Evolutionary conservation across 306 rosid species (phyloP).

Genomic region (Castanospermum australe): DNA sequence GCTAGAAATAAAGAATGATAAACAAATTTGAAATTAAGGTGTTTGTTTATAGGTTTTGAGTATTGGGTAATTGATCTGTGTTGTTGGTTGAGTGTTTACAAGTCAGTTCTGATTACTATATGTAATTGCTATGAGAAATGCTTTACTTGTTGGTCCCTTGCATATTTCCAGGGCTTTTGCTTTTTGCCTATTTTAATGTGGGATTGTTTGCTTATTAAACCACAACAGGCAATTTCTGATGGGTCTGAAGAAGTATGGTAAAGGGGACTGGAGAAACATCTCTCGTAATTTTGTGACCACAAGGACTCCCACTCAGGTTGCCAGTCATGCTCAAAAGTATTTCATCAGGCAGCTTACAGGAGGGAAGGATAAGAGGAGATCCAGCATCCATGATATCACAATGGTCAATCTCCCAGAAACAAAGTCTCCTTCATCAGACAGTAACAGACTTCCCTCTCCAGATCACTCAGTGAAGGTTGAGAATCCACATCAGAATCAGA

Average conservation of each 20-base stretch:
- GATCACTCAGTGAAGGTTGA: slow-evolving; percentile 29
- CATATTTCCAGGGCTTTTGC: background rate
- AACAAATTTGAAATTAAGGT: background rate
- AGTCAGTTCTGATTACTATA: slow-evolving; percentile 12
- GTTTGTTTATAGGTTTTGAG: background rate
- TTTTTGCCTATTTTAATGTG: background rate
- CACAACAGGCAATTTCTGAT: slow-evolving; percentile 64
- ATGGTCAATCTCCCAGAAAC: slow-evolving; percentile 53
- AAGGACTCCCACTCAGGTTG: slow-evolving; percentile 79
- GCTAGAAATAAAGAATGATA: background rate
- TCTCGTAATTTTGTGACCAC: slow-evolving; percentile 65
- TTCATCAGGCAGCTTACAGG: slow-evolving; percentile 65
- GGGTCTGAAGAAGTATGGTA: slow-evolving; percentile 83
- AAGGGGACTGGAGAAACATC: slow-evolving; percentile 82
- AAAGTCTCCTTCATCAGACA: slow-evolving; percentile 39
- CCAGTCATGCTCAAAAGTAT: slow-evolving; percentile 85
- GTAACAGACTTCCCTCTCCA: slow-evolving; percentile 36
- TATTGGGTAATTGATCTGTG: background rate
- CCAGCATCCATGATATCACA: slow-evolving; percentile 85
- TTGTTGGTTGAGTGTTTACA: background rate
- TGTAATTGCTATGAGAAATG: background rate
- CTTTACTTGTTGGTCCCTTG: background rate
- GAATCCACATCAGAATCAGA: slow-evolving; percentile 44
- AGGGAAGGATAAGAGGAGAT: slow-evolving; percentile 79
- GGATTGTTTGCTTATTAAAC: slow-evolving; percentile 10